Base-by-base conservation (phyloP, 352 stramenopile species). In the Pythium periplocum region DNA sequence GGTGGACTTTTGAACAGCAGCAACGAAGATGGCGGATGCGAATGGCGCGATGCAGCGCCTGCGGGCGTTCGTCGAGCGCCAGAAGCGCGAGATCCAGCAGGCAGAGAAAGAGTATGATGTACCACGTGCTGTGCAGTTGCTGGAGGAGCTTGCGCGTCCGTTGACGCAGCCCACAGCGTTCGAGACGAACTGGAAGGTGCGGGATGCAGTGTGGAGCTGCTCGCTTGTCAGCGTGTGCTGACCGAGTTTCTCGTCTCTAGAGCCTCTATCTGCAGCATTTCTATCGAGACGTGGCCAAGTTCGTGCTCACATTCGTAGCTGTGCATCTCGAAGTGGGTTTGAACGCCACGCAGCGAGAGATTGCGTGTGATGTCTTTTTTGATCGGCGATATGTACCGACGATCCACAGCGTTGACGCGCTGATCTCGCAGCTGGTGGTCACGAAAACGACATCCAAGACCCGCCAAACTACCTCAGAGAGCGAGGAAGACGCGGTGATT, bases 331-430 rank as follows among this genome's bases (percentile, higher is more conserved):
- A 86, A 32, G 57, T 63, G 4, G 73, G 71, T 48, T 81, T 90
- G 43, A 71, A 65, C 7, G 51, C 62, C 12, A 41, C 58, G 26
- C 69, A 88, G 52, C 77, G 73, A 6, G 6, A 55, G 7, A 58
- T 58, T 17, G 60, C 55, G n/a, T 76, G 88, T 42, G 77, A 88
- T 53, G 67, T 66, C 37, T 88, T 87, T 59, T 90, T 90, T 33
- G 64, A 75, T 33, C 42, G 52, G 12, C 37, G 51, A 17, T 9
- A 58, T 6, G 68, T 86, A 1, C 69, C 77, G 10, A 48, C 71
- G 6, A 65, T 65, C 44, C 71, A 58, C 43, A 53, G 62, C 2
- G 45, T 82, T 43, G 61, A 62, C 3, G 67, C 63, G 8, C 53
- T 90, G 11, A 43, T 53, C 30, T 55, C 71, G 3, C 71, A 58